Conservation (phyloP, 352 stramenopile genomes). For the Globisporangium nunn region DNA sequence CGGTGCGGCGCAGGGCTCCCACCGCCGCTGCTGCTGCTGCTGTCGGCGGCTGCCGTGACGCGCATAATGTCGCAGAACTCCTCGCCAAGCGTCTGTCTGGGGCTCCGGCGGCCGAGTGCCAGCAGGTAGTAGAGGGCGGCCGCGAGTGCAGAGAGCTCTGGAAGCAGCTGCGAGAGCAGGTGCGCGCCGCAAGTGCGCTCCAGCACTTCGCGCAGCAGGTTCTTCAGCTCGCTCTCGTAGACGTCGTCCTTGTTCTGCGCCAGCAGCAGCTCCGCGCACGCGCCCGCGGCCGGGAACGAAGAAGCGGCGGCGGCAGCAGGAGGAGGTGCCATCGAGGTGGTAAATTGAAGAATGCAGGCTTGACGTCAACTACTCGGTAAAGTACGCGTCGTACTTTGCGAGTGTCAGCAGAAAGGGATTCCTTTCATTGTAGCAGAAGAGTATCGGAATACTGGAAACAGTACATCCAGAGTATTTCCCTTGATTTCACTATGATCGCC, state of each 20-base stretch:
- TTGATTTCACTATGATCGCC: not conserved
- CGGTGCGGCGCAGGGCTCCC: not conserved
- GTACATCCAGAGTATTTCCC: not conserved
- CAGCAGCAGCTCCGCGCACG: slow-evolving; percentile 71
- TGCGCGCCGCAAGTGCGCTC: slow-evolving; percentile 62
- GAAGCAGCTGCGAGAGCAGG: slow-evolving; percentile 72
- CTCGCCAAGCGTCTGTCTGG: slow-evolving; percentile 80
- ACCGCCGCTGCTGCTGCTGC: not conserved
- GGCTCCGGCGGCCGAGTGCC: slow-evolving; percentile 40
- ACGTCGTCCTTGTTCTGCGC: slow-evolving; percentile 66
- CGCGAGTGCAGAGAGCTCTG: slow-evolving; percentile 56
- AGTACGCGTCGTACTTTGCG: not conserved
- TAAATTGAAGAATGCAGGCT: not conserved
- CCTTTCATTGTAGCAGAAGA: not conserved
- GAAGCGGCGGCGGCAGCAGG: slow-evolving; percentile 4
- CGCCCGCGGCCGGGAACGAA: slow-evolving; percentile 46
- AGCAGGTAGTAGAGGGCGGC: slow-evolving; percentile 65
- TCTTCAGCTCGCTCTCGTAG: slow-evolving; percentile 69
- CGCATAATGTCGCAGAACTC: slow-evolving; percentile 84
- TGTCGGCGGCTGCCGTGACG: slow-evolving; percentile 19
- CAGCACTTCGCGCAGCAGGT: slow-evolving; percentile 64
- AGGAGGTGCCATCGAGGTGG: not conserved
- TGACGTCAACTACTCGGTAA: not conserved
- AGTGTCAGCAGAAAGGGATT: not conserved
- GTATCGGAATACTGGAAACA: not conserved